A percentile compares a stretch with the other conserved stretches of the same genome.
These are phyloP conservation scores for Aureobasidium sp. DNA, from an alignment of 2,329 filamentous ascomycete species.

Conservation along the genomic window DNA sequence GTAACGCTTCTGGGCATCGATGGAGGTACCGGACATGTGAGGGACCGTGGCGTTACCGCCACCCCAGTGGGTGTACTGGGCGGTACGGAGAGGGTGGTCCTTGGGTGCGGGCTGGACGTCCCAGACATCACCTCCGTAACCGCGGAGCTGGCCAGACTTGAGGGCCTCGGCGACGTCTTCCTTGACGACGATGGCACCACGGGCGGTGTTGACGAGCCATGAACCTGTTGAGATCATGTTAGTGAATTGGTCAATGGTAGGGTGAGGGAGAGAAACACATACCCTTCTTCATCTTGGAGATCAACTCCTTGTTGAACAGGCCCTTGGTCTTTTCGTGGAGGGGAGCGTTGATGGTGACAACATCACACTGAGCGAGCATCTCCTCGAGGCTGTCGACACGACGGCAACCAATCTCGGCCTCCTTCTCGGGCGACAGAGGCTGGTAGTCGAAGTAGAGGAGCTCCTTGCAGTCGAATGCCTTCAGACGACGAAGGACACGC, in stretches of 20 bases:
- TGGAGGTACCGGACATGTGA: conserved; percentile 99
- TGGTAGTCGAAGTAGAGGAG: conserved; percentile 99
- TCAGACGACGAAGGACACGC: conserved; percentile 95
- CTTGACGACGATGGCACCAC: conserved; percentile 99
- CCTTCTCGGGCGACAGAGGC: conserved; percentile 83
- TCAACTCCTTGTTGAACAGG: conserved; percentile 98
- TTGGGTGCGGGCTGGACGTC: conserved; percentile 97
- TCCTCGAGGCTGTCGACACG: conserved; percentile 93
- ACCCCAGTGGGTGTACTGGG: conserved; percentile 88
- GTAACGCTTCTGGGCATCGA: conserved; percentile 90
- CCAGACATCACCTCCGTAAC: conserved; percentile 93
- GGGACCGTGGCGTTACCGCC: conserved; percentile 99
- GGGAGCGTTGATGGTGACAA: conserved; percentile 99
- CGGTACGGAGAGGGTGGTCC: conserved; percentile 93
- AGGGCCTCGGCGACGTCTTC: conserved; percentile 97
- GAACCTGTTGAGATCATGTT: conserved; percentile 64
- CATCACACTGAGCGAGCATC: conserved; percentile 92
- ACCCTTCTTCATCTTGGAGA: conserved; percentile 99
- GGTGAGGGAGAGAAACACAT: conserved; percentile 33
- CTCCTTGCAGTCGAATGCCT: conserved; percentile 99
- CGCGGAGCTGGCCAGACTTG: conserved; percentile 89
- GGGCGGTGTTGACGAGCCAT: conserved; percentile 99
- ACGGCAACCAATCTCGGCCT: conserved; percentile 96
- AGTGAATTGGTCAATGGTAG: neutral
- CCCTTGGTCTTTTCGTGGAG: conserved; percentile 98